These are phyloP conservation scores for Saussurea involucrata DNA, from an alignment of 129 eudicot species.

Conservation along the genomic window DNA sequence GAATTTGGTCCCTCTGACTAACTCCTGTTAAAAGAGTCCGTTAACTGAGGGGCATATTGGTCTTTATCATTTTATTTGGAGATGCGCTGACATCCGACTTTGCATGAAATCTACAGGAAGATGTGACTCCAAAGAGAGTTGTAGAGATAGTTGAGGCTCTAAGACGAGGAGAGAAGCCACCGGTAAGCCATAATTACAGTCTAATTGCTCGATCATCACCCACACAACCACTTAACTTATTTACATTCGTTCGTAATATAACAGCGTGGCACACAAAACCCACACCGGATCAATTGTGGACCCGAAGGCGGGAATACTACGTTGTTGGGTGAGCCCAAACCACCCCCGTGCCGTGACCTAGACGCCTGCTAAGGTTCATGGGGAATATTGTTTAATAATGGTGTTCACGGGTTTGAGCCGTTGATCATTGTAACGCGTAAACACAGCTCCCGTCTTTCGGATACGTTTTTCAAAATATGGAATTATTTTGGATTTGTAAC, in stretches of 20 bases:
- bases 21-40: too few relatives aligned
- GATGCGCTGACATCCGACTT: too few relatives aligned
- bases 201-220: background rate
- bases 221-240: background rate
- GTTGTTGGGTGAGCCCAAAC: constrained; percentile 91
- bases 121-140: constrained; percentile 81
- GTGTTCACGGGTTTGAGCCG: background rate
- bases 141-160: constrained; percentile 93
- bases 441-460: background rate
- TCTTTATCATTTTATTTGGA: too few relatives aligned
- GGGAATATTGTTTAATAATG: background rate
- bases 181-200: constrained; percentile 46
- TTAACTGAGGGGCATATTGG: too few relatives aligned
- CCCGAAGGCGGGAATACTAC: constrained; percentile 95
- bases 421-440: background rate
- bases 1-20: too few relatives aligned
- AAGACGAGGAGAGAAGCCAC: constrained; percentile 95
- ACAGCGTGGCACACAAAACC: constrained; percentile 92
- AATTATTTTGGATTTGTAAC: background rate
- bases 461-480: background rate
- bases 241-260: constrained; percentile 14
- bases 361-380: constrained; percentile 60
- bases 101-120: constrained; percentile 55
- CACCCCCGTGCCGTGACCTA: constrained; percentile 93
- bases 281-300: constrained; percentile 64